phyloP scores from a whole-genome alignment of 106 monocot species.

The Dioscorea zingiberensis region DNA sequence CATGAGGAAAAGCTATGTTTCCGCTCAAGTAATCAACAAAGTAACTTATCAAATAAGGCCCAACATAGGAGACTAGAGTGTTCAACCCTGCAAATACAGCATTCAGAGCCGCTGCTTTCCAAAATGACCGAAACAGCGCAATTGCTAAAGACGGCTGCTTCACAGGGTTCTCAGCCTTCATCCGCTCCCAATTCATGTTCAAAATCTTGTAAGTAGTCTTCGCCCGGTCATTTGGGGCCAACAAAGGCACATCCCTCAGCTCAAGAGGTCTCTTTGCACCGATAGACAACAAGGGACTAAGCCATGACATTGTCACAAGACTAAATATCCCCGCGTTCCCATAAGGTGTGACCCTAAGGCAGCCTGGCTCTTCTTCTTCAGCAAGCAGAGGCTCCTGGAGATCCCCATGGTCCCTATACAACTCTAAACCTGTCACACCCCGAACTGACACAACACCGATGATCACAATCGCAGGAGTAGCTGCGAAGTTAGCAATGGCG shows the following conservation, averaged over 20 bases:
- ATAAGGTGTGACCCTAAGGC: slow-evolving; percentile 74
- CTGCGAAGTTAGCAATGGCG: slow-evolving; percentile 43
- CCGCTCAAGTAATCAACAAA: slow-evolving; percentile 93
- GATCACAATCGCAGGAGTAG: slow-evolving; percentile 47
- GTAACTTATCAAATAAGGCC: slow-evolving; percentile 78
- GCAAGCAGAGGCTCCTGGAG: slow-evolving; percentile 46
- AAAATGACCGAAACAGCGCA: slow-evolving; percentile 67
- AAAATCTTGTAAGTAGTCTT: slow-evolving; percentile 82
- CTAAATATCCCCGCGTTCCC: slow-evolving; percentile 62
- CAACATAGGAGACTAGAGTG: slow-evolving; percentile 83
- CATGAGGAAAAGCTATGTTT: slow-evolving; percentile 52
- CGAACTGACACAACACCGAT: slow-evolving; percentile 40
- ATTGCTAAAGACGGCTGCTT: slow-evolving; percentile 48
- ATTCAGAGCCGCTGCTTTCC: slow-evolving; percentile 69
- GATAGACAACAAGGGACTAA: slow-evolving; percentile 50
- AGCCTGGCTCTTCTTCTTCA: slow-evolving; percentile 58
- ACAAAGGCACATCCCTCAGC: slow-evolving; percentile 67
- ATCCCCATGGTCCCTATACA: slow-evolving; percentile 13
- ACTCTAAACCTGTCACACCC: slow-evolving; percentile 44
- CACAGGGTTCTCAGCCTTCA: slow-evolving; percentile 42
- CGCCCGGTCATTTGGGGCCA: slow-evolving; percentile 64
- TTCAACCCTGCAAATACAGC: slow-evolving; percentile 71
- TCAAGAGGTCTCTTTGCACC: slow-evolving; percentile 84
- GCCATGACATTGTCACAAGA: slow-evolving; percentile 68
- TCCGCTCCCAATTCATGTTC: slow-evolving; percentile 67